Base-by-base conservation (phyloP, 352 stramenopile species). In the Globisporangium alternatum region DNA sequence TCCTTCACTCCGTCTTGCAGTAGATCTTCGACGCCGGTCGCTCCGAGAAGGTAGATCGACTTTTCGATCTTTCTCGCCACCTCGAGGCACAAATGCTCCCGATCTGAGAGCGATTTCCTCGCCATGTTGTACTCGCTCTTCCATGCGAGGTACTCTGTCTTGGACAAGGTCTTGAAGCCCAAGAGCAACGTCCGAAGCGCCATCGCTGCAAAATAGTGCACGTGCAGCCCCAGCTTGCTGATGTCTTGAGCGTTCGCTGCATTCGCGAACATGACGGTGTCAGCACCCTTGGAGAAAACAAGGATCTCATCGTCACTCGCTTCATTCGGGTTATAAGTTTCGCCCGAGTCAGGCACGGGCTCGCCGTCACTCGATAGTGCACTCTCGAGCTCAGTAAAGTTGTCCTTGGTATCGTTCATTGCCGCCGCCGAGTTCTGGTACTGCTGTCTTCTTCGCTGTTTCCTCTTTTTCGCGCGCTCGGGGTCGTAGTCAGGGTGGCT, bases 1-100 rank as follows among this genome's bases (percentile, higher is more conserved):
- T 99, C 91, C 41, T 90, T 86, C 1, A 99, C 97, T 15, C 96
- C 95, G 44, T 98, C 91, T 75, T 99, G 97, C 4, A 99, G 79
- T 61, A 97, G 78, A 71, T 99, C 97, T 83, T 99, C 97, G 25
- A 99, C 98, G 0, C 95, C 97, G 1, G 96, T 99, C 19, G 96
- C 96, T 21, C 97, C 97, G 3, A 99, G 73, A 35, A 99, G 78
- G 9, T 93, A 89, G 7, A 98, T 82, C 0, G 80, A 79, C 9
- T 74, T 89, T 37, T 96, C 88, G n/a, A 96, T 85, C 31, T 84
- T 70, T 56, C 76, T 82, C 3, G 86, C 82, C 1, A 89, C 82
- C 60, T 91, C 80, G 1, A 93, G 69, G 55, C 86, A 90, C 7
- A 78, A 60, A 19, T 83, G 71, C 31, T 92, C 80, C 5, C 86